A percentile compares a stretch with the other conserved stretches of the same genome.
phyloP scores from a whole-genome alignment of 176 grass and related monocot genomes.

The Ananas comosus region DNA sequence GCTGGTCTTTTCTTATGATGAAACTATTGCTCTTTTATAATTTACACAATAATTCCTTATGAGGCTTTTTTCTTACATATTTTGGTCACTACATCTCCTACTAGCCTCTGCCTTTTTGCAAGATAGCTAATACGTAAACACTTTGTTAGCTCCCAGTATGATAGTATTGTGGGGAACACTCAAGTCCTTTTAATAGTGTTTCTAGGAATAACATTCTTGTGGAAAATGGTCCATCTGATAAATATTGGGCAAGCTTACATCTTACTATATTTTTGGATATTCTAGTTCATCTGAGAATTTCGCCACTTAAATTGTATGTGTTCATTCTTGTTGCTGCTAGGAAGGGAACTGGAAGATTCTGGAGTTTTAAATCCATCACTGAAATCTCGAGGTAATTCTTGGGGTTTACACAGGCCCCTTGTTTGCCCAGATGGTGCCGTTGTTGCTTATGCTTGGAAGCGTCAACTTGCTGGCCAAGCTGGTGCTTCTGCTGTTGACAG shows the following conservation, averaged over 20 bases:
- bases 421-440: conserved; percentile 98
- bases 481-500: conserved; percentile 98
- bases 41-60: not conserved
- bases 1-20: not conserved
- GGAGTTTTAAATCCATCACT: conserved; percentile 79
- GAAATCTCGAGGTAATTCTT: conserved; percentile 84
- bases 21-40: not conserved
- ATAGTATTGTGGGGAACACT: conserved; percentile 4
- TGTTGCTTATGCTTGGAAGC: conserved; percentile 99
- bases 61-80: not conserved
- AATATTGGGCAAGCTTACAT: not conserved
- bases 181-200: not conserved
- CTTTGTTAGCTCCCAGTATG: conserved; percentile 6
- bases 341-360: conserved; percentile 82
- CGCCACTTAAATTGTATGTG: conserved; percentile 1
- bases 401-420: conserved; percentile 99
- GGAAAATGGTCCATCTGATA: conserved; percentile 2
- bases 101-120: not conserved
- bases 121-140: not conserved
- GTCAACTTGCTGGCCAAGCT: conserved; percentile 95
- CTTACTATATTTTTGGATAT: not conserved
- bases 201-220: not conserved
- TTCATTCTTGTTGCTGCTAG: conserved; percentile 31
- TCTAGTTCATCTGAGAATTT: not conserved
- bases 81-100: not conserved